These are phyloP conservation scores for Suhomyces pyralidae DNA, from an alignment of 805 yeast genomes.

Conservation along the genomic window DNA sequence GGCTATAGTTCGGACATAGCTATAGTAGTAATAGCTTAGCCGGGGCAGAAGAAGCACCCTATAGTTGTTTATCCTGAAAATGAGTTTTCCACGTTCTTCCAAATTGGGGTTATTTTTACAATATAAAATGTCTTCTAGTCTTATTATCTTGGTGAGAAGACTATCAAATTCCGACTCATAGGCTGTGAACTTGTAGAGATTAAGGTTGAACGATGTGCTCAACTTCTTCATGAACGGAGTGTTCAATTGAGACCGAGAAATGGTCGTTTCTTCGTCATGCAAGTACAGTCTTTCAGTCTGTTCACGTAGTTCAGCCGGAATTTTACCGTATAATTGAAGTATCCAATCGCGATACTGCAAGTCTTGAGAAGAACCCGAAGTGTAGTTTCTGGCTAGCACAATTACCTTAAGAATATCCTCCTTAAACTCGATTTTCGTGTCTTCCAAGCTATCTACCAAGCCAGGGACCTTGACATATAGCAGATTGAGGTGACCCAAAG, in stretches of 20 bases:
- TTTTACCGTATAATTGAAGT: constrained; percentile 46
- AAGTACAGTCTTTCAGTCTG: constrained; percentile 29
- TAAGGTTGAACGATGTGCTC: constrained; percentile 49
- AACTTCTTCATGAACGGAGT: constrained; percentile 48
- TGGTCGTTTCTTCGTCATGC: constrained; percentile 15
- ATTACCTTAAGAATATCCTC: constrained; percentile 62
- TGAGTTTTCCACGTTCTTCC: constrained; percentile 13
- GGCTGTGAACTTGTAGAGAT: constrained; percentile 52
- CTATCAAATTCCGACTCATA: constrained; percentile 55
- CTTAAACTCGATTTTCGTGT: constrained; percentile 56
- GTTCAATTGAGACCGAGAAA: constrained; percentile 34
- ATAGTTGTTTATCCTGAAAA: constrained; percentile 19
- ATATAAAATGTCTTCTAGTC: constrained; percentile 56
- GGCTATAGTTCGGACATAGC: constrained; percentile 44
- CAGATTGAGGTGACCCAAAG: constrained; percentile 27
- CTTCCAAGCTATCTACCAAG: constrained; percentile 59
- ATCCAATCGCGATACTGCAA: constrained; percentile 62
- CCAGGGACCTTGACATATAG: constrained; percentile 55
- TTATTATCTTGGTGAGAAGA: constrained; percentile 46
- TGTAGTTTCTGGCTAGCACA: constrained; percentile 47
- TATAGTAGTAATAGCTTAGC: constrained; percentile 38
- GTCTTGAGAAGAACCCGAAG: constrained; percentile 24
- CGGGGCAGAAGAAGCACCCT: constrained; percentile 34
- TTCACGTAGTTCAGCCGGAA: constrained; percentile 39
- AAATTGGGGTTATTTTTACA: constrained; percentile 28